Conservation (phyloP, 495 filamentous ascomycete species). For the Penicillium angulare region DNA sequence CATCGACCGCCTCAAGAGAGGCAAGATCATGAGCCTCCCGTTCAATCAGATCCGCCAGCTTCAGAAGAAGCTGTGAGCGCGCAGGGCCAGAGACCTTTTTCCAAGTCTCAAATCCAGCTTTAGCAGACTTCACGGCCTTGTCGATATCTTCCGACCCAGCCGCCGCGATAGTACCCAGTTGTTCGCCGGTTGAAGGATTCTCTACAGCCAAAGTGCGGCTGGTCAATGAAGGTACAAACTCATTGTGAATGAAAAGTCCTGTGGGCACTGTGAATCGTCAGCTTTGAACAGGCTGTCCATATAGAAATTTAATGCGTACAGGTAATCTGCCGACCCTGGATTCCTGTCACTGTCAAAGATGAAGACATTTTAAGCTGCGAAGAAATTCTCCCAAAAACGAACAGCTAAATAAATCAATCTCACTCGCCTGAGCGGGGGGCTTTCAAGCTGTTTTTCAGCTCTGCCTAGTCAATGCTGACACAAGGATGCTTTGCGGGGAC, state of each 20-base stretch:
- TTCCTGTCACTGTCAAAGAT: slow-evolving; percentile 12
- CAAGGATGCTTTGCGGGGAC: background rate
- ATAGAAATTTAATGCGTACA: slow-evolving; percentile 1
- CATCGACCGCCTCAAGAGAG: slow-evolving; percentile 30
- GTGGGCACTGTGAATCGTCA: slow-evolving; percentile 17
- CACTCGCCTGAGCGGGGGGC: too few species aligned
- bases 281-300: background rate
- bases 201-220: slow-evolving; percentile 20
- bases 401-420: slow-evolving; percentile 1
- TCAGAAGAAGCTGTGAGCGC: slow-evolving; percentile 45
- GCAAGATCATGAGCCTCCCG: slow-evolving; percentile 23
- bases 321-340: slow-evolving; percentile 19
- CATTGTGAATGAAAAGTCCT: slow-evolving; percentile 41
- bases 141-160: slow-evolving; percentile 40
- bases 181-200: slow-evolving; percentile 31
- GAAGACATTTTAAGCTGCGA: slow-evolving; percentile 7
- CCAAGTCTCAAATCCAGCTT: slow-evolving; percentile 28
- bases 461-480: too few species aligned
- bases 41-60: slow-evolving; percentile 34
- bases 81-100: slow-evolving; percentile 38
- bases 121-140: slow-evolving; percentile 54
- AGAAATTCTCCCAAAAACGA: too few species aligned
- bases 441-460: slow-evolving; percentile 2
- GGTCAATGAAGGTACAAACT: slow-evolving; percentile 24
- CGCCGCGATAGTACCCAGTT: slow-evolving; percentile 24